Evolutionary conservation across 345 rosid species (phyloP), one percentile per base, ranked within the genome.

Genomic region (Nephelium lappaceum): DNA sequence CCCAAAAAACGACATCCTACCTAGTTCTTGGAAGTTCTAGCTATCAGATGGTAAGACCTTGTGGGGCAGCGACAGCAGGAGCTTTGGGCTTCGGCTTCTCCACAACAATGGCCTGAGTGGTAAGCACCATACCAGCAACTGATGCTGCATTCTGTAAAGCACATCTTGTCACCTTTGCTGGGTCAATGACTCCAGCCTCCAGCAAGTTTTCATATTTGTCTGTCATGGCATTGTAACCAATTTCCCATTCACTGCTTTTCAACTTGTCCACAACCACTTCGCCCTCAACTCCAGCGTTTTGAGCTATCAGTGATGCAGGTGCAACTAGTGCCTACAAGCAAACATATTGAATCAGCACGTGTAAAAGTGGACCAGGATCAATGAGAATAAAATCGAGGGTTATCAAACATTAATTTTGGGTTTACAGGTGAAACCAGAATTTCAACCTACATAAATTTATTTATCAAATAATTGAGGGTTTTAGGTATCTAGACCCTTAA

Each of bases 91-190:
- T 93, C 0, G 92, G 75, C 87, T 94, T 96, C 78, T 93, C 99
- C 0, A 92, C 98, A 8, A 96, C 98, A 45, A 94, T 96, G 83
- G 99, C 99, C 76, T 96, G 99, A 53, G 99, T 97, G 73, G 98
- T 97, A 73, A 97, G 79, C 49, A 94, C 98, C 99, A 97, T 97
- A 68, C 98, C 98, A 0, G 98, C 98, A 51, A 97, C 97, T 0
- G 99, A 94, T 61, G 99, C 93, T 4, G 99, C 83, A 72, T 97
- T 97, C 86, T 96, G 99, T 74, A 96, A 84, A 2, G 90, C 98
- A 77, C 99, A 94, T 87, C 98, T 90, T 1, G 95, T 81, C 81
- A 97, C 98, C 91, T 97, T 94, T 1, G 99, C 98, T 0, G 98
- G 99, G 82, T 97, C 99, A 4, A 97, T 93, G 45, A 97, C 93